Conservation (phyloP, 2,329 filamentous ascomycete genomes). For the Aspergillus sclerotialis region DNA sequence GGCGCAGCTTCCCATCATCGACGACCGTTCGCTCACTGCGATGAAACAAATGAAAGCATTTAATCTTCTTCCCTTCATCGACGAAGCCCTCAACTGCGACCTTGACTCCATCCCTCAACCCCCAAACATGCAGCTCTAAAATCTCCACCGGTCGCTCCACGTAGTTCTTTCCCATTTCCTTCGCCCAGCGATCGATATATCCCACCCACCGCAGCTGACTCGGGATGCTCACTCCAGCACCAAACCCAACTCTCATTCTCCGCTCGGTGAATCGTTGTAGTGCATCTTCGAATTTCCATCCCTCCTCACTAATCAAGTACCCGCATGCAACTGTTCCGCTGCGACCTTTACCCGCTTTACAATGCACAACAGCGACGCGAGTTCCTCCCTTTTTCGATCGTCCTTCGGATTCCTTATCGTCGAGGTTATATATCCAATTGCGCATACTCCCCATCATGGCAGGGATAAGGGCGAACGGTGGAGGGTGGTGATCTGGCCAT, state of each 20-base stretch:
- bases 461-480: constrained; percentile 82
- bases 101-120: constrained; percentile 78
- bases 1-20: constrained; percentile 42
- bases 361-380: constrained; percentile 85
- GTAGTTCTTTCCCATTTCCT: constrained; percentile 64
- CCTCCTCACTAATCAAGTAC: constrained; percentile 83
- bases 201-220: constrained; percentile 81
- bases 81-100: constrained; percentile 76
- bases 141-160: constrained; percentile 77
- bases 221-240: constrained; percentile 83
- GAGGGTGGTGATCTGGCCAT: constrained; percentile 95
- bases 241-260: constrained; percentile 84
- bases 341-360: constrained; percentile 92
- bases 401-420: constrained; percentile 16
- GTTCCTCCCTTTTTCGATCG: constrained; percentile 28
- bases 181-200: constrained; percentile 85
- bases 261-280: constrained; percentile 67
- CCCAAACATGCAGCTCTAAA: constrained; percentile 84
- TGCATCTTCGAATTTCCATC: constrained; percentile 59
- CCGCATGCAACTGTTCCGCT: constrained; percentile 83
- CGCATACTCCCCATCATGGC: constrained; percentile 88
- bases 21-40: constrained; percentile 56
- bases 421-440: constrained; percentile 62
- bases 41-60: constrained; percentile 73
- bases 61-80: constrained; percentile 84